Conservation (phyloP, 345 rosid species). For the Raphanus sativus region DNA sequence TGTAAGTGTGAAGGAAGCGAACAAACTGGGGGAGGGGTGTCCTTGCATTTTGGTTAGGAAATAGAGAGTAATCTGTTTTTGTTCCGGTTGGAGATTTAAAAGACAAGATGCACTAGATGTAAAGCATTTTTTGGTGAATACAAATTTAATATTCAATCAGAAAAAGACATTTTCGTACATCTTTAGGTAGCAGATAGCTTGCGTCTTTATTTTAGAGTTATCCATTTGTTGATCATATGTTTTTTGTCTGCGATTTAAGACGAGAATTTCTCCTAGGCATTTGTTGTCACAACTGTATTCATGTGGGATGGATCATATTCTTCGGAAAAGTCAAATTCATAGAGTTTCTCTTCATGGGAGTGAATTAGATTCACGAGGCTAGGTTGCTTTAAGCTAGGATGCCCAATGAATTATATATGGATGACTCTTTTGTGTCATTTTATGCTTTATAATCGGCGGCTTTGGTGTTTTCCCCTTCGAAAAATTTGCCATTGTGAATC, state of each 20-base stretch:
- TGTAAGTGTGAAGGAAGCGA: too few species aligned
- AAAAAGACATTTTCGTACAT: not conserved
- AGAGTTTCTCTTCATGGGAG: not conserved
- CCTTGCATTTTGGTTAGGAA: too few species aligned
- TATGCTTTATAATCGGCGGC: not conserved
- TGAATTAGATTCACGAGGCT: not conserved
- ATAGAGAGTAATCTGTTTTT: too few species aligned
- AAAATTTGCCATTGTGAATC: not conserved
- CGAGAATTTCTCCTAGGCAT: too few species aligned
- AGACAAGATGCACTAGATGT: too few species aligned
- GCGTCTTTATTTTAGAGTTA: not conserved
- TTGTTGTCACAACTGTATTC: too few species aligned
- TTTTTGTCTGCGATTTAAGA: not conserved
- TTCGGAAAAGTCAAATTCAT: not conserved
- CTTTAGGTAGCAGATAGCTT: not conserved
- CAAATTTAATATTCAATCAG: too few species aligned
- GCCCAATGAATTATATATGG: not conserved
- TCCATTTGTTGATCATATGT: not conserved
- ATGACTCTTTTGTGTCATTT: not conserved
- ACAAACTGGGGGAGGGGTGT: too few species aligned
- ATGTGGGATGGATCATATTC: too few species aligned
- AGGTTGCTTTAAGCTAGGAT: not conserved
- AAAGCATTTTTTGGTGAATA: too few species aligned
- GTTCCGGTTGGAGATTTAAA: too few species aligned
- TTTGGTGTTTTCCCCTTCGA: not conserved